A percentile compares a stretch with the other conserved stretches of the same genome.
phyloP scores from a whole-genome alignment of 2,329 filamentous ascomycete genomes.

The Rhexocercosporidium sp. region DNA sequence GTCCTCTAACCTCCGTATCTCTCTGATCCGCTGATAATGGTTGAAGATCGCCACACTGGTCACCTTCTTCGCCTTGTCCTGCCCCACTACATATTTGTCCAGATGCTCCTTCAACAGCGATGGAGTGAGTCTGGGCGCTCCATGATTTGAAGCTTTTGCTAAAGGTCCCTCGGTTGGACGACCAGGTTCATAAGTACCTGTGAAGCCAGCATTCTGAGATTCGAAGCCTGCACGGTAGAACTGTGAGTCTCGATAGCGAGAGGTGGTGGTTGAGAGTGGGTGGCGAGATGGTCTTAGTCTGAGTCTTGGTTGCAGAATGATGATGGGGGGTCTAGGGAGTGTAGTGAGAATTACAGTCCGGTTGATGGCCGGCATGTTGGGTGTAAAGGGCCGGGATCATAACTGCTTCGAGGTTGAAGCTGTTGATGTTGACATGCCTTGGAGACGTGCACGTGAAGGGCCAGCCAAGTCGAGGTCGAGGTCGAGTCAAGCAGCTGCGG shows the following conservation, averaged over 20 bases:
- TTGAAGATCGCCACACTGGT: constrained; percentile 95
- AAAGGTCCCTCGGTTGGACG: constrained; percentile 67
- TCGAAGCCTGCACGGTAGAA: constrained; percentile 61
- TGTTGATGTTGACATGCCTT: background rate
- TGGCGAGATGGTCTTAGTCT: constrained; percentile 18
- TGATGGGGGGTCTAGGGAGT: background rate
- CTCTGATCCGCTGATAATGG: constrained; percentile 88
- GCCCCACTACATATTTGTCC: constrained; percentile 95
- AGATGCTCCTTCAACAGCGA: constrained; percentile 83
- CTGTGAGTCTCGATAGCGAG: constrained; percentile 26
- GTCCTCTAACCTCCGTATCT: constrained; percentile 74
- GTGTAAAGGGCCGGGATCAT: constrained; percentile 22
- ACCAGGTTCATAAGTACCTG: constrained; percentile 66
- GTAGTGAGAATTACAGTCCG: constrained; percentile 24
- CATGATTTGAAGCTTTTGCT: constrained; percentile 53
- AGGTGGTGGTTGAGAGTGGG: constrained; percentile 27
- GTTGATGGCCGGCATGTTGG: constrained; percentile 33
- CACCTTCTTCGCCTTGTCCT: constrained; percentile 92
- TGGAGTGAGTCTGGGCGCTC: constrained; percentile 68
- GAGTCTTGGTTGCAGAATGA: background rate
- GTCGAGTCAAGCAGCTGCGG: constrained; percentile 14
- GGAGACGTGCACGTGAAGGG: constrained; percentile 13
- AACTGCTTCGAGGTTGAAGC: constrained; percentile 26
- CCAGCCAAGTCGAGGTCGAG: background rate
- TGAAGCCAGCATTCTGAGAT: constrained; percentile 54